These are phyloP conservation scores for Emergomyces orientalis DNA, from an alignment of 2,329 filamentous ascomycete genomes.

Conservation along the genomic window DNA sequence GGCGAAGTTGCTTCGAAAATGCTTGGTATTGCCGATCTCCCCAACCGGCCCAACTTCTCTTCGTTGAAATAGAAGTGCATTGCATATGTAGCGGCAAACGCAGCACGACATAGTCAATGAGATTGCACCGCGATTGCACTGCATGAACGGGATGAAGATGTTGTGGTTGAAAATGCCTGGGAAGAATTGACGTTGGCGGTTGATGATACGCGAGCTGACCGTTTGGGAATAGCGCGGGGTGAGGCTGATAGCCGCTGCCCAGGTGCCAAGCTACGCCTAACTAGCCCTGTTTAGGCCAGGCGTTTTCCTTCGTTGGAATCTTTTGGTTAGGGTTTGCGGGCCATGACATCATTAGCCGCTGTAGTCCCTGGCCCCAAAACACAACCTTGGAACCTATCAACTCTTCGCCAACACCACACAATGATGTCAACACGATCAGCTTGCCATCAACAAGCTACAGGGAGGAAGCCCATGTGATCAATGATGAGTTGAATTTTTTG, in stretches of 20 bases:
- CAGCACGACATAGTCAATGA: background rate
- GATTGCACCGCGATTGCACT: background rate
- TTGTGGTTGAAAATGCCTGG: background rate
- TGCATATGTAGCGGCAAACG: background rate
- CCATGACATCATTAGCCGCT: slow-evolving; percentile 5
- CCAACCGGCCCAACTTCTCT: background rate
- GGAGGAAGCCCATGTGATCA: background rate
- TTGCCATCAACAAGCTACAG: background rate
- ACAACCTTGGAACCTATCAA: background rate
- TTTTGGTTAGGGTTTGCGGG: background rate
- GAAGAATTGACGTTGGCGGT: slow-evolving; percentile 4
- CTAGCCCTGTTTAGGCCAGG: background rate
- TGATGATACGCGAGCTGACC: background rate
- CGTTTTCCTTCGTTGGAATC: background rate
- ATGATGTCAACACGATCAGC: background rate
- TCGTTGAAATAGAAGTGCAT: background rate
- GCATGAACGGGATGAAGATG: background rate
- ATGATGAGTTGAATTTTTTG: background rate
- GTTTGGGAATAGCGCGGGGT: background rate
- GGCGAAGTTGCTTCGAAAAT: background rate
- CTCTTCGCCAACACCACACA: background rate
- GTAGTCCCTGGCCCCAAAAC: background rate
- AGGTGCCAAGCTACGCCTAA: background rate
- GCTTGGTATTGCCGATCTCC: background rate
- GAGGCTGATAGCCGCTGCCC: too few species aligned